Evolutionary conservation across 1,139 yeast genomes (phyloP), one percentile per base, ranked within the genome.

Genomic region (Candida sp.): DNA sequence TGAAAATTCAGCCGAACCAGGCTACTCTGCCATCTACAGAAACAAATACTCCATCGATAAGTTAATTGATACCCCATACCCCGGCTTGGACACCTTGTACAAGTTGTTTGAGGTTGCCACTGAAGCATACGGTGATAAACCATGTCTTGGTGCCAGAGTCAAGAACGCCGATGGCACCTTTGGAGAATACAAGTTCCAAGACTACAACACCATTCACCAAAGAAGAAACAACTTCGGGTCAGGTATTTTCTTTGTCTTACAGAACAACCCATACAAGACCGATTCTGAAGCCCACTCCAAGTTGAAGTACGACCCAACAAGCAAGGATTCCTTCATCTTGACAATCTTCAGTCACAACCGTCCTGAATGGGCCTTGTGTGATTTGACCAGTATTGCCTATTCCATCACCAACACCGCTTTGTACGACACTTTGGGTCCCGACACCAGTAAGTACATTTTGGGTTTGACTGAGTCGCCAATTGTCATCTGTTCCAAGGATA

Each of bases 181-280:
- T 46, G 76, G 70, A 48, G 58, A 59, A 30, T 89, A 82, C 67
- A 70, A 69, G 32, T 88, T 74, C 68, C 73, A 79, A 55, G 65
- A 80, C 7, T 86, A 77, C 61, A 58, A 56, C 8, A 65, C 74
- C 41, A 71, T 81, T 7, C 68, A 70, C 31, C 56, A 63, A 43
- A 72, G 85, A 48, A 77, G 81, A 49, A 66, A 69, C 47, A 68
- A 80, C 48, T 72, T 88, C 42, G 96, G 92, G 4, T 71, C 90
- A 3, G 96, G 96, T 9, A 60, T 89, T 31, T 74, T 84, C 57
- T 75, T 82, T 45, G 66, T 82, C n/a, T 78, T 84, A 49, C 63
- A 66, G 38, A 72, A 75, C 53, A 80, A 78, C 56, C 73, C 79
- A 54, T 77, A 58, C 61, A 67, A 65, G 46, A 63, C 71, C 30